Conservation (phyloP, 1,139 yeast species). For the Candida mesenterica region DNA sequence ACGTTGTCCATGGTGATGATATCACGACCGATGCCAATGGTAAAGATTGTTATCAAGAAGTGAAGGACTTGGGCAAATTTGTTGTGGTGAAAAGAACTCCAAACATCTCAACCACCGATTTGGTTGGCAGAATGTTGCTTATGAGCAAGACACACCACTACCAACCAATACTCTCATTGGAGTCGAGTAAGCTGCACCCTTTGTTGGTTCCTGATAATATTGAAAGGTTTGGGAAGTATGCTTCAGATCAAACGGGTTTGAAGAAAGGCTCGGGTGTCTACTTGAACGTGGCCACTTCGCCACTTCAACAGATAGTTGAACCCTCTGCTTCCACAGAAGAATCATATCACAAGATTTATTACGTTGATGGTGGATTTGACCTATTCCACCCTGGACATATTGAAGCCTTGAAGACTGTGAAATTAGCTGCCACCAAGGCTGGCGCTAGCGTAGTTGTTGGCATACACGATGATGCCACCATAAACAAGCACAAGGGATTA, state of each 20-base stretch:
- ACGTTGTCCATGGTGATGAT: constrained; percentile 97
- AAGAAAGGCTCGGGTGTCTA: constrained; percentile 63
- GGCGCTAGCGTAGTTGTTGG: constrained; percentile 63
- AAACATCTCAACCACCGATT: constrained; percentile 90
- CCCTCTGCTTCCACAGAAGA: constrained; percentile 24
- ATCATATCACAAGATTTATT: constrained; percentile 40
- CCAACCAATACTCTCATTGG: constrained; percentile 27
- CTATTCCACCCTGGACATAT: constrained; percentile 93
- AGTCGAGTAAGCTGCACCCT: constrained; percentile 21
- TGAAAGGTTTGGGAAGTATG: constrained; percentile 51
- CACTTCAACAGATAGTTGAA: constrained; percentile 33
- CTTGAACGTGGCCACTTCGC: constrained; percentile 25
- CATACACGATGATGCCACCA: constrained; percentile 59
- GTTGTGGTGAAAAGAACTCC: constrained; percentile 90
- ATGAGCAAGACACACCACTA: constrained; percentile 60
- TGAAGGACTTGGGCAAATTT: constrained; percentile 84
- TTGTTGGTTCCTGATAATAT: constrained; percentile 35
- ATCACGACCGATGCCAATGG: constrained; percentile 96
- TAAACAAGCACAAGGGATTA: constrained; percentile 59
- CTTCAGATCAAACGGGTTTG: constrained; percentile 66
- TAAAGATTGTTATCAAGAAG: constrained; percentile 81
- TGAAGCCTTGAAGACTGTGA: constrained; percentile 54
- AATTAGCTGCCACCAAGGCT: constrained; percentile 35
- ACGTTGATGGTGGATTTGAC: constrained; percentile 87
- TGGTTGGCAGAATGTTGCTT: constrained; percentile 86